Conservation (phyloP, 768 basidiomycete species). For the Paxillus rubicundulus region DNA sequence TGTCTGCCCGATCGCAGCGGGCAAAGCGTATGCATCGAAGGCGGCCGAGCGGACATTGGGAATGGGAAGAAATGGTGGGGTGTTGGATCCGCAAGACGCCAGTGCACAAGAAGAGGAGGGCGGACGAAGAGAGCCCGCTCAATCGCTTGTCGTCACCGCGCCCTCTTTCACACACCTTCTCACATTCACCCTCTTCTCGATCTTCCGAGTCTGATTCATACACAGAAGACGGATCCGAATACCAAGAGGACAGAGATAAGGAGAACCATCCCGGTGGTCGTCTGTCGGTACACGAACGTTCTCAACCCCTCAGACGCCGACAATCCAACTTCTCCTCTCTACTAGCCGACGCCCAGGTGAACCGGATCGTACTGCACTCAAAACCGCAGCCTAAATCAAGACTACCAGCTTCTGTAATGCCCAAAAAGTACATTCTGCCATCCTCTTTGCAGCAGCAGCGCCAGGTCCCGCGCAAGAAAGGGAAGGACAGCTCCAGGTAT, state of each 20-base stretch:
- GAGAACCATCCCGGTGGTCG: conserved; percentile 16
- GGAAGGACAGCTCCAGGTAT: conserved; percentile 6
- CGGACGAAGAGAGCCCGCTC: conserved; percentile 1
- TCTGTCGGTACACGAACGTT: conserved; percentile 1
- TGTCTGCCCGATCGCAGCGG: conserved; percentile 3
- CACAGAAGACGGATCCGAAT: conserved; percentile 23
- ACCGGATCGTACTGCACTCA: conserved; percentile 36
- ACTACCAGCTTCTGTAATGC: conserved; percentile 11
- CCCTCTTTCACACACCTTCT: not conserved
- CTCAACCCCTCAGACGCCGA: conserved; percentile 15
- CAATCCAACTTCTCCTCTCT: conserved; percentile 38
- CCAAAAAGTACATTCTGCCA: conserved; percentile 12
- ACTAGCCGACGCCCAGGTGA: conserved; percentile 39
- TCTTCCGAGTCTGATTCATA: conserved; percentile 12
- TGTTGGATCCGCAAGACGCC: conserved; percentile 45
- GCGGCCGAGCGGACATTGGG: conserved; percentile 36
- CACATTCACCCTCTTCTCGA: conserved; percentile 2
- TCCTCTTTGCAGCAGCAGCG: conserved; percentile 7
- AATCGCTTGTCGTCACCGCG: not conserved
- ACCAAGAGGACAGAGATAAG: conserved; percentile 20
- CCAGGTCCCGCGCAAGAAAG: conserved; percentile 4
- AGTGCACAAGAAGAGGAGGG: conserved; percentile 23
- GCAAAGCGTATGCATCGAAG: conserved; percentile 7
- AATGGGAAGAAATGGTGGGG: conserved; percentile 47
- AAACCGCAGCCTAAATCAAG: conserved; percentile 5